These are phyloP conservation scores for Vicia faba DNA, from an alignment of 306 rosid genomes.

Conservation along the genomic window DNA sequence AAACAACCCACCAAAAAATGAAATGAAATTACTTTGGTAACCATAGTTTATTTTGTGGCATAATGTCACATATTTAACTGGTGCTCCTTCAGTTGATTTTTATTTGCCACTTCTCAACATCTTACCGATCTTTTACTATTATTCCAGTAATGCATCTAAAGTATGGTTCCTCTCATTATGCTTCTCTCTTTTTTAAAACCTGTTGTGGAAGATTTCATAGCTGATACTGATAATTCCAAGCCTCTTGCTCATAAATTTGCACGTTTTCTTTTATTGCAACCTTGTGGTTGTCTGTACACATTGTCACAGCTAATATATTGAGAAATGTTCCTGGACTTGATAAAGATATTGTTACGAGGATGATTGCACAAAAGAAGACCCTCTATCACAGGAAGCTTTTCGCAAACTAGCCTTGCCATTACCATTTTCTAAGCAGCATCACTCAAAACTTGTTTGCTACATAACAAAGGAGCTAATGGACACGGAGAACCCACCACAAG, in stretches of 20 bases:
- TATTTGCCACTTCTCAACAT: conserved; percentile 16
- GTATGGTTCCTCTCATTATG: conserved; percentile 8
- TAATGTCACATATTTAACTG: conserved; percentile 23
- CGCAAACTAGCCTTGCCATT: conserved; percentile 77
- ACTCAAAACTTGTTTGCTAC: conserved; percentile 95
- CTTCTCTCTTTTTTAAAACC: conserved; percentile 18
- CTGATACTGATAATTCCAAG: conserved; percentile 6
- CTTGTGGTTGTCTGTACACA: conserved; percentile 24
- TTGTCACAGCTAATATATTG: conserved; percentile 8
- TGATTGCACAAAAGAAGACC: conserved; percentile 97
- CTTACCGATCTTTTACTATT: conserved; percentile 4
- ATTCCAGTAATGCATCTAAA: conserved; percentile 10
- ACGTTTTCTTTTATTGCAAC: conserved; percentile 24
- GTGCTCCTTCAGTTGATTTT: conserved; percentile 6
- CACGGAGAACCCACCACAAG: conserved; percentile 94
- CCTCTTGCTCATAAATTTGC: conserved; percentile 23
- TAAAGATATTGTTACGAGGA: conserved; percentile 90
- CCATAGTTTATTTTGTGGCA: conserved; percentile 12
- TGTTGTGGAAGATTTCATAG: conserved; percentile 24
- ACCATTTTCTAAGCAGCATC: conserved; percentile 93
- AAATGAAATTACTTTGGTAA: not conserved
- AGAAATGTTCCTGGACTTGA: conserved; percentile 60
- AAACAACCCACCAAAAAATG: not conserved
- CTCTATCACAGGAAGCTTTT: conserved; percentile 85
- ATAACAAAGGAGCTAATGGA: conserved; percentile 96